phyloP scores from a whole-genome alignment of 768 basidiomycete genomes.

The Rhizopogon rudus region DNA sequence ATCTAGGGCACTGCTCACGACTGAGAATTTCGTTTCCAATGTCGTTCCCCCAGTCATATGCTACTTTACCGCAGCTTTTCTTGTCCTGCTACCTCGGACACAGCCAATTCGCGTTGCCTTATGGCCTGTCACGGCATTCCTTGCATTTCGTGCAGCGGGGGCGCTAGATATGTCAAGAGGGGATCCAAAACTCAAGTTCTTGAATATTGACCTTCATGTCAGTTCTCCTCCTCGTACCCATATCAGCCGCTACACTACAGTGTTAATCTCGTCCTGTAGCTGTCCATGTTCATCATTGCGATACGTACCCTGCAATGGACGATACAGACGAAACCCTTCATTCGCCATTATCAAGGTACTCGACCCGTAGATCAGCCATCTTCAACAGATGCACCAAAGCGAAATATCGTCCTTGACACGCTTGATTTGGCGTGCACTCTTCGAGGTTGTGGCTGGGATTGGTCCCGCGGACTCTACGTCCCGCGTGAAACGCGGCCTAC shows the following conservation, averaged over 20 bases:
- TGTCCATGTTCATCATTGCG: slow-evolving; percentile 6
- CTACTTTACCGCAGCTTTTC: slow-evolving; percentile 46
- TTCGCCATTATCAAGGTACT: slow-evolving; percentile 4
- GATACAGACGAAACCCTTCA: slow-evolving; percentile 6
- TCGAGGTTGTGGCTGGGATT: slow-evolving; percentile 60
- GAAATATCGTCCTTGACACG: slow-evolving; percentile 27
- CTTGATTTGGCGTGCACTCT: slow-evolving; percentile 46
- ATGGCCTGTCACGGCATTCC: slow-evolving; percentile 39
- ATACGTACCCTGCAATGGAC: slow-evolving; percentile 16
- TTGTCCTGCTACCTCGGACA: slow-evolving; percentile 44
- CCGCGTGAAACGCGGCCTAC: slow-evolving; percentile 37
- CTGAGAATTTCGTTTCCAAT: slow-evolving; percentile 27
- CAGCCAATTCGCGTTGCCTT: slow-evolving; percentile 38
- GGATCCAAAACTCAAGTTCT: neutral
- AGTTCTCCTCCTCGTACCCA: neutral
- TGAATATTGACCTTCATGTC: slow-evolving; percentile 10
- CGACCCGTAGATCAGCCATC: neutral
- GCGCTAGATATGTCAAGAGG: slow-evolving; percentile 6
- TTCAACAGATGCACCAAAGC: neutral
- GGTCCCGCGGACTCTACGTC: slow-evolving; percentile 33
- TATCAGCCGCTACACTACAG: neutral
- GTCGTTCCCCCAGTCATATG: slow-evolving; percentile 37
- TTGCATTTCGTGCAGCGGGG: slow-evolving; percentile 33
- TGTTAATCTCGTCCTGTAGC: slow-evolving; percentile 1
- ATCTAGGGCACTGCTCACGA: slow-evolving; percentile 23